Base-by-base conservation (phyloP, 805 yeast genomes). In the Maudiozyma barnettii region DNA sequence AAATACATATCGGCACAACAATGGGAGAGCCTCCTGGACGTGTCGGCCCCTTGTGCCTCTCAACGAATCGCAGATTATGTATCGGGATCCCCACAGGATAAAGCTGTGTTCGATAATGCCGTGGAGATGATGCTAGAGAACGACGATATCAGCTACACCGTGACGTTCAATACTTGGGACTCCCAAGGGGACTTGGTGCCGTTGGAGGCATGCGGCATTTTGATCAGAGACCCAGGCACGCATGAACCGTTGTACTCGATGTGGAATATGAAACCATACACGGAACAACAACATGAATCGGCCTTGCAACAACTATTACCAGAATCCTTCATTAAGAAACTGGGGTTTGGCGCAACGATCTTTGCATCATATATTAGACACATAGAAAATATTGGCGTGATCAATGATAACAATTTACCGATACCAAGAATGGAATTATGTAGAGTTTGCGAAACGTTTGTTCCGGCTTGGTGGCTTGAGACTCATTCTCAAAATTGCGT, bases 391-490 rank as follows among this genome's bases (percentile, higher is more conserved):
- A 16, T 74, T 38, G 86, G 82, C 8, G 71, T 82, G 14, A 71
- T 79, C 2, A 84, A 83, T 54, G 84, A 81, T 56, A 72, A 67
- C 10, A 70, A 73, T 49, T 73, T 87, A 0, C 95, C 96, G 0
- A 75, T 79, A n/a, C 96, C 96, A 1, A 81, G 82, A 21, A 74
- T 80, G 48, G 88, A 85, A 35, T 68, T 93, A 30, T 93, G 99
- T 64, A 75, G 96, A 43, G 89, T 93, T 23, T 93, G 99, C 66
- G 99, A 93, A 59, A 79, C 81, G 29, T 76, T 76, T 43, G 81
- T 89, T n/a, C 96, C 95, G 4, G 84, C 89, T 4, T 93, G 99
- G 99, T 93, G 95, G 84, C 71, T 93, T 37, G 99, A 91, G 56
- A 76, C 82, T 44, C 99, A 93, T 65, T 82, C 91, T 1, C 93